These are phyloP conservation scores for Geotrichum ghanense DNA, from an alignment of 805 yeast genomes.

Conservation along the genomic window DNA sequence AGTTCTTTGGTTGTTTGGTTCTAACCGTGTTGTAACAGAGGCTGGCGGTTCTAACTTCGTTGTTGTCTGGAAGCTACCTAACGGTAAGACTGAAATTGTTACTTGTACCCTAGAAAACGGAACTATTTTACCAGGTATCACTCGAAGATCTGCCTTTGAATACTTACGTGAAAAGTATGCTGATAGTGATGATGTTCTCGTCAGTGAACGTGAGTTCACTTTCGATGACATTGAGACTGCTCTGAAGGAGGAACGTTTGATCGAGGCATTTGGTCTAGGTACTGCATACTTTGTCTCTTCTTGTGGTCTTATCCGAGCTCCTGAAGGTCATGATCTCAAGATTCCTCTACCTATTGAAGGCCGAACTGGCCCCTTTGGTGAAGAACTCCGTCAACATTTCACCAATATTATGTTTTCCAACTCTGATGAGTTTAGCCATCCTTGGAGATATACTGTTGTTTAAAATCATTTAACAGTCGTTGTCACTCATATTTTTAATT, in stretches of 20 bases:
- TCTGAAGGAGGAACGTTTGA: slow-evolving; percentile 35
- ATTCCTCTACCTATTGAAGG: slow-evolving; percentile 33
- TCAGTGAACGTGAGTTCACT: slow-evolving; percentile 36
- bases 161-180: slow-evolving; percentile 25
- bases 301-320: slow-evolving; percentile 31
- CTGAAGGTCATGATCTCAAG: slow-evolving; percentile 31
- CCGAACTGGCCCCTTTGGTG: slow-evolving; percentile 23
- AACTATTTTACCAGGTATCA: slow-evolving; percentile 41
- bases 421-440: neutral
- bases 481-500: too few relatives aligned
- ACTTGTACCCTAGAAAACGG: slow-evolving; percentile 43
- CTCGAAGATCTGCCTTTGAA: slow-evolving; percentile 38
- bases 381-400: neutral
- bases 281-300: slow-evolving; percentile 45
- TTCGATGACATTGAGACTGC: slow-evolving; percentile 35
- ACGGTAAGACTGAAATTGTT: slow-evolving; percentile 35
- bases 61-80: slow-evolving; percentile 30
- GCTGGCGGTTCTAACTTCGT: slow-evolving; percentile 46
- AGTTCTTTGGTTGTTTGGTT: slow-evolving; percentile 44
- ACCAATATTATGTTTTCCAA: neutral
- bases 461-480: too few relatives aligned
- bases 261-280: slow-evolving; percentile 45
- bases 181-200: slow-evolving; percentile 26
- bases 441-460: neutral
- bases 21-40: slow-evolving; percentile 41